Evolutionary conservation across 495 filamentous ascomycete species (phyloP).

Genomic region (Penicillium silybi): DNA sequence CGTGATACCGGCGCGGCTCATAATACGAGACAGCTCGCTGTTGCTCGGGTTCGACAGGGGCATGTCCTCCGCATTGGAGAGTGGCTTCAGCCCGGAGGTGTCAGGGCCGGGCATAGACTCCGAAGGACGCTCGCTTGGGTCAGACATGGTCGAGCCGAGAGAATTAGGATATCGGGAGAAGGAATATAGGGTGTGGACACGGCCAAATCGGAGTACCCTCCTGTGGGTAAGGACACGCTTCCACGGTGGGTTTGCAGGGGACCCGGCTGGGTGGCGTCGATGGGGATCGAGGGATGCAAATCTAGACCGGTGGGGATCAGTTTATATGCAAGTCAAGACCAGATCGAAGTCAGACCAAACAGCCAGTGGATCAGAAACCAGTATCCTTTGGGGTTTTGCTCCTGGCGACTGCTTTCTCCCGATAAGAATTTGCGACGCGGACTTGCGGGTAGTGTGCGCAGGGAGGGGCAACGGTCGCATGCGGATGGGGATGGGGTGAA

Average conservation of each 20-base stretch:
- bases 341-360: background rate
- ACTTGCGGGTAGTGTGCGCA: conserved; percentile 10
- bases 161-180: background rate
- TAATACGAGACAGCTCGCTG: conserved; percentile 32
- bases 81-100: conserved; percentile 29
- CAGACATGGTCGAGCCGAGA: conserved; percentile 17
- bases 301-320: conserved; percentile 28
- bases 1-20: conserved; percentile 28
- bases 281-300: conserved; percentile 18
- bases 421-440: conserved; percentile 21
- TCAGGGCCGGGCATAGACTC: conserved; percentile 26
- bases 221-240: conserved; percentile 5
- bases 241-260: conserved; percentile 12
- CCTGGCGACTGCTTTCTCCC: background rate
- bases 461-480: conserved; percentile 13
- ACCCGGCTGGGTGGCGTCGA: conserved; percentile 20
- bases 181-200: background rate
- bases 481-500: conserved; percentile 1
- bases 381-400: background rate
- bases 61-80: conserved; percentile 33
- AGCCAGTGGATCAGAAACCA: background rate
- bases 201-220: background rate
- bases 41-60: conserved; percentile 28
- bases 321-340: conserved; percentile 14
- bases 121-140: conserved; percentile 26